Percentiles rank a stretch among this genome's conserved stretches.
These are phyloP conservation scores for Trichoderma sp. DNA, from an alignment of 2,329 filamentous ascomycete species.

Conservation along the genomic window DNA sequence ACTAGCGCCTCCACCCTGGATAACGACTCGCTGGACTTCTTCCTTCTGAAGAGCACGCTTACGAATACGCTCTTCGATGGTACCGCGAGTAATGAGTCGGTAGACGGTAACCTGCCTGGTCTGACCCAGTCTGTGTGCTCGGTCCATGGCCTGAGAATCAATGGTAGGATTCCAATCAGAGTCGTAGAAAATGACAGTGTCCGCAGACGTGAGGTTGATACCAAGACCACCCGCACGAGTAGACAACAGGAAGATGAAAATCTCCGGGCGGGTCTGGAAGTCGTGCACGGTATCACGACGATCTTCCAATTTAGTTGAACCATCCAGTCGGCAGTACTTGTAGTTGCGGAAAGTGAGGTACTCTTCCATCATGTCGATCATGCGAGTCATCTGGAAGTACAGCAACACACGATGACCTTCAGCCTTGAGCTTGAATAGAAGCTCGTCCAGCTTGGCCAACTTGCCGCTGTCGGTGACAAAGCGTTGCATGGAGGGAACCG, in stretches of 20 bases:
- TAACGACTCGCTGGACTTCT: constrained; percentile 96
- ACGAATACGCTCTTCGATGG: constrained; percentile 96
- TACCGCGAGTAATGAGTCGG: constrained; percentile 91
- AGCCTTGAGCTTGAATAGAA: constrained; percentile 87
- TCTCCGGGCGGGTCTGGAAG: constrained; percentile 91
- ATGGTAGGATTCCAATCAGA: constrained; percentile 99
- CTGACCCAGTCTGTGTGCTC: constrained; percentile 94
- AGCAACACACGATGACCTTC: constrained; percentile 89
- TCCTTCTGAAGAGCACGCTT: constrained; percentile 97
- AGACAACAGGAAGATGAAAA: constrained; percentile 94
- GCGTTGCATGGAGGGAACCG: constrained; percentile 91
- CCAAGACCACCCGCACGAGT: constrained; percentile 96
- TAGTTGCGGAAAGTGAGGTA: constrained; percentile 98
- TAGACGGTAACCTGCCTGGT: constrained; percentile 96
- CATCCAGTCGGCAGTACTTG: constrained; percentile 95
- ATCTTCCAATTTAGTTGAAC: constrained; percentile 95
- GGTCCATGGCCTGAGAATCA: constrained; percentile 98
- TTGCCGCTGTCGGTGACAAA: constrained; percentile 99
- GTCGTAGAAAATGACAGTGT: constrained; percentile 99
- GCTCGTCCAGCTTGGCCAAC: constrained; percentile 81
- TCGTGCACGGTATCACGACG: constrained; percentile 93
- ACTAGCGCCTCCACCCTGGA: constrained; percentile 82
- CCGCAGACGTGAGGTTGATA: constrained; percentile 94
- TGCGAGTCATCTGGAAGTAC: constrained; percentile 99
- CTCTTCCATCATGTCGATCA: constrained; percentile 99